Conservation (phyloP, 2,329 filamentous ascomycete species). For the Juglanconis sp. region DNA sequence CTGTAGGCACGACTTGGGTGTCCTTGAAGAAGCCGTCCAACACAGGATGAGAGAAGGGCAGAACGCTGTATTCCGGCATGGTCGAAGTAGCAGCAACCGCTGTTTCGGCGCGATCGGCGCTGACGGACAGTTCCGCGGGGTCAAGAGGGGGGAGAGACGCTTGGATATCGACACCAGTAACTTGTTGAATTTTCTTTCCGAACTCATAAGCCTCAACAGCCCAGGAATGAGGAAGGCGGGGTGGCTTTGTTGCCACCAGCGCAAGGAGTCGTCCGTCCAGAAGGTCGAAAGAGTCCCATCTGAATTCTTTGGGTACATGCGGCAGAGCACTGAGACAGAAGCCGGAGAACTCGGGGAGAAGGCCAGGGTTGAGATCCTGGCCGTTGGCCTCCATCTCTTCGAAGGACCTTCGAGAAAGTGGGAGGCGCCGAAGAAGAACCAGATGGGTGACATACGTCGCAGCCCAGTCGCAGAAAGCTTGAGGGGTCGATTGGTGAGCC, state of each 20-base stretch:
- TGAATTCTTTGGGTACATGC: slow-evolving; percentile 9
- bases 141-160: background rate
- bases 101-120: background rate
- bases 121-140: background rate
- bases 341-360: background rate
- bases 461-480: slow-evolving; percentile 9
- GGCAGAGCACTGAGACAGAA: slow-evolving; percentile 10
- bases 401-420: slow-evolving; percentile 24
- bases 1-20: slow-evolving; percentile 35
- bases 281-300: slow-evolving; percentile 24
- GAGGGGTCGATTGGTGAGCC: slow-evolving; percentile 3
- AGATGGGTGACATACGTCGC: slow-evolving; percentile 26
- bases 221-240: slow-evolving; percentile 8
- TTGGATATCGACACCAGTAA: slow-evolving; percentile 3
- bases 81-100: background rate
- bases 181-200: slow-evolving; percentile 12
- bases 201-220: slow-evolving; percentile 3
- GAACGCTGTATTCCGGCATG: slow-evolving; percentile 25
- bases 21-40: slow-evolving; percentile 44
- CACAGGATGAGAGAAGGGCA: slow-evolving; percentile 46
- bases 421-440: slow-evolving; percentile 22
- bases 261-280: slow-evolving; percentile 24
- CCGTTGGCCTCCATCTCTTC: background rate
- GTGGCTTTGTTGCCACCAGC: background rate
- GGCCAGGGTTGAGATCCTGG: background rate